Conservation (phyloP, 2,329 filamentous ascomycete genomes). For the Penicillium sp. region DNA sequence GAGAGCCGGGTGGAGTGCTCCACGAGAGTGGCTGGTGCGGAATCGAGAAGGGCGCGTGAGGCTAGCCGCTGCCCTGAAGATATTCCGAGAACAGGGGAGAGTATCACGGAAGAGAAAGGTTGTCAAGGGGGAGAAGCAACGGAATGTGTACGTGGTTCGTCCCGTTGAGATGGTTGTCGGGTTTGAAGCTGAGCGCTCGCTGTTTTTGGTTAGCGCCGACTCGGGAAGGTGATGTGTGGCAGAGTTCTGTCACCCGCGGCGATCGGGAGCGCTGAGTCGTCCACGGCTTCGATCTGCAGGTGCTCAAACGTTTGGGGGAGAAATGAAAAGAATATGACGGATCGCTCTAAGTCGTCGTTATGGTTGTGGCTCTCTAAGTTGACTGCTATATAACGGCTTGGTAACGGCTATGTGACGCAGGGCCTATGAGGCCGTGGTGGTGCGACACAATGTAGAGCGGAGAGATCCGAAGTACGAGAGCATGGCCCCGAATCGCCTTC, state of each 20-base stretch:
- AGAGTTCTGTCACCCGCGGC: background rate
- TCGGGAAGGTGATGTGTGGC: conserved; percentile 25
- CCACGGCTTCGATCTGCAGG: background rate
- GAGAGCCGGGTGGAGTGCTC: conserved; percentile 6
- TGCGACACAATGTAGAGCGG: background rate
- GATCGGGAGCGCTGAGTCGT: background rate
- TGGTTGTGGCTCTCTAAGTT: no score
- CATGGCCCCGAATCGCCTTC: background rate
- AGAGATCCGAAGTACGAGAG: background rate
- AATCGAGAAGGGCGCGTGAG: conserved; percentile 27
- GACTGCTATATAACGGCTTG: no score
- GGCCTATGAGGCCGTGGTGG: background rate
- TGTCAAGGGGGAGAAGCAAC: conserved; percentile 35
- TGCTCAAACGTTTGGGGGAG: no score
- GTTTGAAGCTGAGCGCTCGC: conserved; percentile 46
- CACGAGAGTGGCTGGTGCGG: conserved; percentile 25
- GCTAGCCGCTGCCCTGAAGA: conserved; percentile 32
- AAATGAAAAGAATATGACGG: no score
- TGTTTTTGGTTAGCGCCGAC: conserved; percentile 47
- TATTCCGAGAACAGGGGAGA: conserved; percentile 31
- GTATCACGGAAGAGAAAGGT: conserved; percentile 23
- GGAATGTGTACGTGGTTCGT: conserved; percentile 35
- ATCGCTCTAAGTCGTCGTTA: no score
- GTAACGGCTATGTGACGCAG: no score
- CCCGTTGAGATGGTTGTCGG: conserved; percentile 42